Evolutionary conservation across 495 filamentous ascomycete genomes (phyloP), one percentile per base, ranked within the genome.

Genomic region (Neurospora sp.): DNA sequence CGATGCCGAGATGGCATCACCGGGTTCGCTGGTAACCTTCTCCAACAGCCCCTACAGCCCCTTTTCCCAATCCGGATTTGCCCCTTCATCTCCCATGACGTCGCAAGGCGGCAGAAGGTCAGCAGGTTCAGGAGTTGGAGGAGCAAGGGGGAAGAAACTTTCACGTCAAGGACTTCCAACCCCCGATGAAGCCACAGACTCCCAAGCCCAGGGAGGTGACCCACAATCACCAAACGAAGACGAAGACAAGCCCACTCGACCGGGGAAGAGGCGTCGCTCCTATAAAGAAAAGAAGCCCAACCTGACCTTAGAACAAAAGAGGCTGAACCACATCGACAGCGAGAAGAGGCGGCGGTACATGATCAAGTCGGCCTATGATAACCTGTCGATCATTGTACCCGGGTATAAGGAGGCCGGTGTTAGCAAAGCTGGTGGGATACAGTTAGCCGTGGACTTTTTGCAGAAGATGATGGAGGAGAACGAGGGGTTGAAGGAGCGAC

Each of bases 281-380:
- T 10, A 93, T 1, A 87, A 93, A 31, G 91, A 94, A 79, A 95
- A 61, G 53, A 61, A 35, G 22, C 53, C 53, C 20, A 61, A 95
- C 75, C 85, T 97, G 38, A 90, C 90, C 0, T 92, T 94, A 73
- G 90, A 91, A 71, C 90, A 97, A 79, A 97, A 96, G 82, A 85
- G 93, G 47, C 89, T 89, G 73, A 96, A 97, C 74, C 94, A 97
- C 79, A 96, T 97, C 75, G 85, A 88, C 69, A 96, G 93, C 42
- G 94, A 98, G 80, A 91, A 96, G 80, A 94, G 94, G 79, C 88
- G 94, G 59, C 87, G 94, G 70, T 90, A 90, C 39, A 82, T 91
- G 27, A 96, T 97, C 76, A 88, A 91, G 76, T 85, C 91, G 74
- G 92, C 91, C 0, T 97, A 93, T 71, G 89, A 92, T 16, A 89